Evolutionary conservation across 2,329 filamentous ascomycete genomes (phyloP).

Genomic region (Aspergillus chevalieri): DNA sequence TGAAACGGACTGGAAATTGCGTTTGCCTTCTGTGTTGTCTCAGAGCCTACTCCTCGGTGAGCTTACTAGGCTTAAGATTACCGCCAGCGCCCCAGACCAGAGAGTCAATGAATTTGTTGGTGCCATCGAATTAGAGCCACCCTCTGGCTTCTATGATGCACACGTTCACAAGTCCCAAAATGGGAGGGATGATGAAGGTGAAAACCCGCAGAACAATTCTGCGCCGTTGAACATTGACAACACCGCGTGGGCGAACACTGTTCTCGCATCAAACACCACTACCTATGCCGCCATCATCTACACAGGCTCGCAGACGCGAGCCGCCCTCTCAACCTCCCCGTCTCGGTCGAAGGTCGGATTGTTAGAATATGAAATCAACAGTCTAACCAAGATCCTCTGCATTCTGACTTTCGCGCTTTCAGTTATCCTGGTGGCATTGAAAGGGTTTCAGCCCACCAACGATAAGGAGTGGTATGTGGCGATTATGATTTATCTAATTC

Average conservation of each 20-base stretch:
- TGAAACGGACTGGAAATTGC: constrained; percentile 97
- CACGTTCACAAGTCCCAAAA: constrained; percentile 31
- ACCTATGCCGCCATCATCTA: constrained; percentile 89
- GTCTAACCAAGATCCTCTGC: constrained; percentile 91
- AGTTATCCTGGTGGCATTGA: constrained; percentile 77
- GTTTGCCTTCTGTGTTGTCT: constrained; percentile 77
- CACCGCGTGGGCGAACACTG: constrained; percentile 96
- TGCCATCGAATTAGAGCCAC: constrained; percentile 69
- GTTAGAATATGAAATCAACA: constrained; percentile 94
- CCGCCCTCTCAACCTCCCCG: constrained; percentile 83
- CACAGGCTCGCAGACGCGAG: constrained; percentile 88
- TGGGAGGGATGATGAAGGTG: constrained; percentile 9
- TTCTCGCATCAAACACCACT: constrained; percentile 85
- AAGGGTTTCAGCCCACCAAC: constrained; percentile 62
- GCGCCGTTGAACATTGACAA: constrained; percentile 87
- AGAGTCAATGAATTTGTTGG: constrained; percentile 93
- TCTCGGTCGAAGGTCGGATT: constrained; percentile 92
- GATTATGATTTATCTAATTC: constrained; percentile 93
- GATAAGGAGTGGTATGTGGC: constrained; percentile 78
- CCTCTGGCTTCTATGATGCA: constrained; percentile 42
- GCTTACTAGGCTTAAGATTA: constrained; percentile 60
- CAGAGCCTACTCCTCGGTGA: constrained; percentile 70
- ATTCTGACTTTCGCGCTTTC: constrained; percentile 80
- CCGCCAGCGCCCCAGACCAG: constrained; percentile 83
- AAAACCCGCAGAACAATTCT: constrained; percentile 43